Conservation (phyloP, 306 rosid genomes). For the Senna tora region DNA sequence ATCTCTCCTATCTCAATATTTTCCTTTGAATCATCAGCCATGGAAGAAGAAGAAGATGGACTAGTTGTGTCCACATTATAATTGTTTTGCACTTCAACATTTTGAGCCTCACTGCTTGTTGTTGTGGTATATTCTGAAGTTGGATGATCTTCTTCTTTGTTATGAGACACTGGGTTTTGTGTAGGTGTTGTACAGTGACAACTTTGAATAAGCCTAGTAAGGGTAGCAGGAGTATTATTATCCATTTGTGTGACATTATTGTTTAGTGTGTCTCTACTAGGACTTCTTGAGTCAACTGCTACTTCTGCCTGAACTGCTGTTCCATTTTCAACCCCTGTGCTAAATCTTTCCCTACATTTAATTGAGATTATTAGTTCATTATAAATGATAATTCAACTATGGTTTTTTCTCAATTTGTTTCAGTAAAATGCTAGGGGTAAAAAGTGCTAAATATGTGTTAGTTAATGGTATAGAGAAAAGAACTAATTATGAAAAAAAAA, state of each 20-base stretch:
- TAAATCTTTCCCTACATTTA: constrained; percentile 68
- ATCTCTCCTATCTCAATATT: constrained; percentile 39
- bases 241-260: constrained; percentile 14
- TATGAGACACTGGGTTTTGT: constrained; percentile 24
- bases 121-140: too few relatives aligned
- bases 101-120: constrained; percentile 34
- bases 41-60: constrained; percentile 26
- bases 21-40: constrained; percentile 40
- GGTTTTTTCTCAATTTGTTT: neutral
- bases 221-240: neutral
- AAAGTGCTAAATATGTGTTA: too few relatives aligned
- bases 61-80: constrained; percentile 6
- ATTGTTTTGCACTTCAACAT: constrained; percentile 31
- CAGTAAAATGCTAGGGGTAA: neutral
- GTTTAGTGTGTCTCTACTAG: too few relatives aligned
- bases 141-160: constrained; percentile 21
- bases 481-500: too few relatives aligned
- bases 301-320: constrained; percentile 37
- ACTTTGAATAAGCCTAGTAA: too few relatives aligned
- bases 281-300: constrained; percentile 29
- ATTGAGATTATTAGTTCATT: constrained; percentile 1
- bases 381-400: neutral
- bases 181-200: neutral
- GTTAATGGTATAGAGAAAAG: too few relatives aligned
- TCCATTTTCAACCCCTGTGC: constrained; percentile 36